phyloP scores from a whole-genome alignment of 768 basidiomycete species.

The Rhodotorula diobovata region DNA sequence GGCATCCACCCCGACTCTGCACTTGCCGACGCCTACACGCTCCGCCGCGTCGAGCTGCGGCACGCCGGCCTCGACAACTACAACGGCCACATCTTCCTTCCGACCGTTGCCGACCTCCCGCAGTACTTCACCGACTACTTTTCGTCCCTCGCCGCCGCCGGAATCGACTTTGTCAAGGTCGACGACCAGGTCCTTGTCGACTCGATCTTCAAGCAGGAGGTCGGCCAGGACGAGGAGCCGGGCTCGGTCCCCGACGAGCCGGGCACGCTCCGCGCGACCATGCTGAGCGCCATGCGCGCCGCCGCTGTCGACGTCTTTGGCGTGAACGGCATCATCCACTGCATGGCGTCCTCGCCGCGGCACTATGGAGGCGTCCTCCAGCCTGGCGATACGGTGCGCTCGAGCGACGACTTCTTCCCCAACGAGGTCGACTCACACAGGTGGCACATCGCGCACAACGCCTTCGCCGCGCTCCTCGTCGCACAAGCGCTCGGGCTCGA shows the following conservation, averaged over 20 bases:
- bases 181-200: constrained; percentile 41
- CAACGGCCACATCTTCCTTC: constrained; percentile 17
- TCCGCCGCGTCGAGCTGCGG: constrained; percentile 4
- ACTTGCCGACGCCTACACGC: constrained; percentile 21
- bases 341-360: constrained; percentile 40
- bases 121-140: constrained; percentile 38
- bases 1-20: constrained; percentile 27
- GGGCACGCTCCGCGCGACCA: constrained; percentile 9
- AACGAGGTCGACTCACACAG: constrained; percentile 34
- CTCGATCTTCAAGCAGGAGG: constrained; percentile 11
- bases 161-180: constrained; percentile 42
- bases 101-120: constrained; percentile 7
- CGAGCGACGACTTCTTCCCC: constrained; percentile 42
- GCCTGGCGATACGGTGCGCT: constrained; percentile 14
- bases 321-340: constrained; percentile 15
- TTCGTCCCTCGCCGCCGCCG: constrained; percentile 21
- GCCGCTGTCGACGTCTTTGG: constrained; percentile 31
- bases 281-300: constrained; percentile 1
- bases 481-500: constrained; percentile 7
- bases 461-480: constrained; percentile 19
- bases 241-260: background rate
- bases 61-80: background rate
- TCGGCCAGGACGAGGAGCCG: background rate
- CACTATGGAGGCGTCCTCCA: constrained; percentile 14
- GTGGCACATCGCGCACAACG: constrained; percentile 37